These are phyloP conservation scores for Suhomyces ambrosiae DNA, from an alignment of 1,139 yeast species.

Conservation along the genomic window DNA sequence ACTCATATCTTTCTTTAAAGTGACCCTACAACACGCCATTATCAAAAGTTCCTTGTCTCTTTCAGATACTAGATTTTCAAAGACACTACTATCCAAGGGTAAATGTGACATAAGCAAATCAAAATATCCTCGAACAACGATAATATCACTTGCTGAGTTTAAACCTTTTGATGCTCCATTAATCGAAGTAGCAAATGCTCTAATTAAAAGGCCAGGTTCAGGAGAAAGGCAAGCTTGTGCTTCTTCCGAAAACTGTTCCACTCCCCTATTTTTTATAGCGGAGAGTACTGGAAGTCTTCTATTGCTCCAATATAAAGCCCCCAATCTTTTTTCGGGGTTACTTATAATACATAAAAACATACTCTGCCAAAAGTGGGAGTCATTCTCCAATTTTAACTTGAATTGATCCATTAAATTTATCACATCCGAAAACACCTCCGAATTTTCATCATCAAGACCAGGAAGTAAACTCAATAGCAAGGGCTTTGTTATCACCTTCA, in stretches of 20 bases:
- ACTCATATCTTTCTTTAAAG: conserved; percentile 87
- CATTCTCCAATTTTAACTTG: conserved; percentile 61
- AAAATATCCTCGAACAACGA: conserved; percentile 87
- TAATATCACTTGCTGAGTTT: conserved; percentile 49
- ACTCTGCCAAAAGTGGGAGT: conserved; percentile 83
- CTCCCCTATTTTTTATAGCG: conserved; percentile 18
- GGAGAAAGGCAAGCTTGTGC: conserved; percentile 67
- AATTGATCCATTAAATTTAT: conserved; percentile 62
- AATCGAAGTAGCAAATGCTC: conserved; percentile 74
- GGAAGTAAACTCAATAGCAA: conserved; percentile 74
- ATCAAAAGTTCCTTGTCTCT: conserved; percentile 62
- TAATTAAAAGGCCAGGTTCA: conserved; percentile 73
- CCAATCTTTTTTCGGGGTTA: conserved; percentile 76
- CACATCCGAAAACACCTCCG: conserved; percentile 72
- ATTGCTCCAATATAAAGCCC: conserved; percentile 78
- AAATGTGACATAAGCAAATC: conserved; percentile 73
- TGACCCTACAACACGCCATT: conserved; percentile 64
- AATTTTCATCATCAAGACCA: conserved; percentile 89
- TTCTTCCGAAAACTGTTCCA: conserved; percentile 45
- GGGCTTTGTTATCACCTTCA: conserved; percentile 65
- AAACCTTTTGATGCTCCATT: conserved; percentile 44
- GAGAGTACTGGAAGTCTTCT: conserved; percentile 61
- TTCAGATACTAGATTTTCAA: conserved; percentile 48
- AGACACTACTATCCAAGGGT: conserved; percentile 62
- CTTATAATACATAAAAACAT: conserved; percentile 74